Evolutionary conservation across 768 basidiomycete genomes (phyloP).

Genomic region (Mycena vitilis): DNA sequence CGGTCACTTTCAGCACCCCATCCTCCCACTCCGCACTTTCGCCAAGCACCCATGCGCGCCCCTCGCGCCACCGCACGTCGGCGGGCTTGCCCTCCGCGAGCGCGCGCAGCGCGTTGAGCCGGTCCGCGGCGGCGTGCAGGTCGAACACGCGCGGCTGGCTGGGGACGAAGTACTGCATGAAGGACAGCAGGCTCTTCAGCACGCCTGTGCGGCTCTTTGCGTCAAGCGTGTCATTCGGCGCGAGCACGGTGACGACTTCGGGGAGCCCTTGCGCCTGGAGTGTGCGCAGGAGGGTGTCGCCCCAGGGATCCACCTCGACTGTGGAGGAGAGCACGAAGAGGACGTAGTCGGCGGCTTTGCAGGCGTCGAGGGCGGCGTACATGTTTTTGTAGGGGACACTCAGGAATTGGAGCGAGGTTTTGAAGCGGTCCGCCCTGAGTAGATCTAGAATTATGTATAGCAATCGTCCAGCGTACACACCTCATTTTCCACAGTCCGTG

Average conservation of each 20-base stretch:
- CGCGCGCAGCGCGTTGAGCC: slow-evolving; percentile 77
- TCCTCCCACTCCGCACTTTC: slow-evolving; percentile 70
- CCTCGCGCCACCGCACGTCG: slow-evolving; percentile 86
- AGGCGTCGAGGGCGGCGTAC: slow-evolving; percentile 85
- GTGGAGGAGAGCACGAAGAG: slow-evolving; percentile 85
- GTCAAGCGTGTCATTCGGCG: slow-evolving; percentile 65
- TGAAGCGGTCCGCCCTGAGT: slow-evolving; percentile 86
- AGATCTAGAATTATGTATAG: slow-evolving; percentile 18
- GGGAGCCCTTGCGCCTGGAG: slow-evolving; percentile 94
- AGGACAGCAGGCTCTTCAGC: slow-evolving; percentile 91
- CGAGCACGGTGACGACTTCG: slow-evolving; percentile 80
- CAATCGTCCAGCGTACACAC: slow-evolving; percentile 53
- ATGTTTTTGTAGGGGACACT: slow-evolving; percentile 77
- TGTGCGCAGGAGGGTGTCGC: slow-evolving; percentile 87
- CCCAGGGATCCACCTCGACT: slow-evolving; percentile 86
- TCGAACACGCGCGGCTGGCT: slow-evolving; percentile 82
- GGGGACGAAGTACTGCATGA: slow-evolving; percentile 95
- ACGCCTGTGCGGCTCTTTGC: slow-evolving; percentile 74
- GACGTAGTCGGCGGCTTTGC: slow-evolving; percentile 91
- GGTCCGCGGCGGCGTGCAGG: slow-evolving; percentile 70
- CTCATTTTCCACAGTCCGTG: slow-evolving; percentile 74
- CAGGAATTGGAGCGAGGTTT: slow-evolving; percentile 90
- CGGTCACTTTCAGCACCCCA: slow-evolving; percentile 79
- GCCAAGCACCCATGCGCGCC: slow-evolving; percentile 80
- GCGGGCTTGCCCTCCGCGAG: slow-evolving; percentile 88